Evolutionary conservation across 495 filamentous ascomycete genomes (phyloP).

Genomic region (Hypoxylon lienhwacheense): DNA sequence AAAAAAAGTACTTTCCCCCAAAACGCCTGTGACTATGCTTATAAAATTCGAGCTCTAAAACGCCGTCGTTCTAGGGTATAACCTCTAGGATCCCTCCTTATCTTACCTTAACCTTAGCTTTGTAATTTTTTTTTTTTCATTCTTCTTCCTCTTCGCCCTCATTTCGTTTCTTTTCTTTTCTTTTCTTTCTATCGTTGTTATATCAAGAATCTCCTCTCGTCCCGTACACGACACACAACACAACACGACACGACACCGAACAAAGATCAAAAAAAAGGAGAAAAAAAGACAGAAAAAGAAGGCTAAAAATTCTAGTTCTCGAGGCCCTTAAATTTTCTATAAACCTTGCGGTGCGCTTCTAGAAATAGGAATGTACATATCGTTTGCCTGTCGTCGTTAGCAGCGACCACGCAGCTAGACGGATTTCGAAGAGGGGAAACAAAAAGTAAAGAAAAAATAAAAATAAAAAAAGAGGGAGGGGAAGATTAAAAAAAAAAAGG

Average conservation of each 20-base stretch:
- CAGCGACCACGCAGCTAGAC: constrained; percentile 5
- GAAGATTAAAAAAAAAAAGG: neutral
- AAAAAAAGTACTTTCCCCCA: constrained; percentile 2
- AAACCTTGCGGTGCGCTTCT: constrained; percentile 83
- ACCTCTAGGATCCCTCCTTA: constrained; percentile 18
- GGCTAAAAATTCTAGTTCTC: constrained; percentile 40
- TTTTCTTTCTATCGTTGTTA: constrained; percentile 21
- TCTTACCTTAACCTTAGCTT: too few species aligned
- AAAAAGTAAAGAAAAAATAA: too few species aligned
- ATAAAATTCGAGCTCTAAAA: constrained; percentile 13
- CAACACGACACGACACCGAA: too few species aligned
- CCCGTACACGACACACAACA: too few species aligned
- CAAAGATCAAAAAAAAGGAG: too few species aligned
- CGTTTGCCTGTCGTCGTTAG: constrained; percentile 63
- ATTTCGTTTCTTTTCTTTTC: too few species aligned
- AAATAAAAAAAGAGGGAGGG: neutral
- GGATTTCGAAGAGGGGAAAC: too few species aligned
- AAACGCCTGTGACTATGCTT: constrained; percentile 25
- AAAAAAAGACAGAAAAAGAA: too few species aligned
- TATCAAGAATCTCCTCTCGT: constrained; percentile 8
- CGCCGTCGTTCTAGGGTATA: constrained; percentile 27
- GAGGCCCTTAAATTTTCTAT: constrained; percentile 54
- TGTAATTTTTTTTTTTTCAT: too few species aligned
- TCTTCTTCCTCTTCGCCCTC: too few species aligned
- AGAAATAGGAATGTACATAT: constrained; percentile 94